phyloP scores from a whole-genome alignment of 768 basidiomycete species.

The Antrodiella citrinella region DNA sequence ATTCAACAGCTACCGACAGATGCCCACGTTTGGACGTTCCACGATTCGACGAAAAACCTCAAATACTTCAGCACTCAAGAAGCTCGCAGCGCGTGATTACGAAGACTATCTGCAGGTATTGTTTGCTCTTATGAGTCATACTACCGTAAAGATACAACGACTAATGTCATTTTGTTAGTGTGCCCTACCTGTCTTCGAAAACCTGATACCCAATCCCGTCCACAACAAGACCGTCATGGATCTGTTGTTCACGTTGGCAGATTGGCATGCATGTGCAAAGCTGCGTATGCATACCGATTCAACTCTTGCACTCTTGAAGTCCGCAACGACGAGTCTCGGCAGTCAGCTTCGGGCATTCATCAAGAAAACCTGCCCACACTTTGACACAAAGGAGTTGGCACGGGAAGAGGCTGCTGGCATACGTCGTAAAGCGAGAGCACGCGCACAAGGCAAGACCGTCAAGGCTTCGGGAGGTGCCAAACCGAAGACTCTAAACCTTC shows the following conservation, averaged over 20 bases:
- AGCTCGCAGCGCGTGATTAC: neutral
- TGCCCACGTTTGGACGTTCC: constrained; percentile 20
- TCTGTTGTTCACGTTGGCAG: constrained; percentile 3
- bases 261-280: constrained; percentile 31
- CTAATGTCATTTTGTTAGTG: neutral
- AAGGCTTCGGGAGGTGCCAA: neutral
- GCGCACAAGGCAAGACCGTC: neutral
- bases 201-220: neutral
- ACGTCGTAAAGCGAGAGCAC: constrained; percentile 1
- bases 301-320: constrained; percentile 14
- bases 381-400: constrained; percentile 20
- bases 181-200: neutral
- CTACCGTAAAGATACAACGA: neutral
- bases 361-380: constrained; percentile 15
- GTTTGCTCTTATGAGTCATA: neutral
- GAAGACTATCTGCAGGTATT: neutral
- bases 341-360: constrained; percentile 18
- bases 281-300: constrained; percentile 25
- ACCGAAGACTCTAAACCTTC: constrained; percentile 20
- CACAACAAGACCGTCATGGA: neutral
- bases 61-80: constrained; percentile 3
- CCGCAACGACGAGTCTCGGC: constrained; percentile 11
- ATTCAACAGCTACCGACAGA: constrained; percentile 3
- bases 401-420: constrained; percentile 14
- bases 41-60: constrained; percentile 11